These are phyloP conservation scores for Simmondsia chinensis DNA, from an alignment of 148 eudicot genomes.

Conservation along the genomic window DNA sequence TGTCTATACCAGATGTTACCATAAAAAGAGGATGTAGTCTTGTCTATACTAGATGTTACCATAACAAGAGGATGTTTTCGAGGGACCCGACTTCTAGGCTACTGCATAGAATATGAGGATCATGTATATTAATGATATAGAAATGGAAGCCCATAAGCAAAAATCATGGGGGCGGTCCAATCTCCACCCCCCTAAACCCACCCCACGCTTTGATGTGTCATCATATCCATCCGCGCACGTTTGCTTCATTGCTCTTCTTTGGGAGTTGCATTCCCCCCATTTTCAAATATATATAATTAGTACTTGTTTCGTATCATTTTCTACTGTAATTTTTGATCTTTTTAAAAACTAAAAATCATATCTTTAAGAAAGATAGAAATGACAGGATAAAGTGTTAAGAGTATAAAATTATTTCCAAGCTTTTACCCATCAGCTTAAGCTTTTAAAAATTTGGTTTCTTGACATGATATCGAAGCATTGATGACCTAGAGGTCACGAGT, in stretches of 20 bases:
- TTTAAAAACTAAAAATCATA: constrained; percentile 4
- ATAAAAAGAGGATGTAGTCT: no score
- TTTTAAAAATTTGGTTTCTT: no score
- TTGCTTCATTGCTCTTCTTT: constrained; percentile 32
- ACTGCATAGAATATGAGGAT: neutral
- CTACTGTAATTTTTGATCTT: no score
- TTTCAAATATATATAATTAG: neutral
- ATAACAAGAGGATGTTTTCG: no score
- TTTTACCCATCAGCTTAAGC: no score
- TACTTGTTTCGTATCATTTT: neutral
- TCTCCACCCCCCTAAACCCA: constrained; percentile 12
- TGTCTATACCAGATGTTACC: no score
- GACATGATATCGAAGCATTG: no score
- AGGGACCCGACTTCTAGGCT: constrained; percentile 3
- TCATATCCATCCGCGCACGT: constrained; percentile 62
- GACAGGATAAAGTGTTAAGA: no score
- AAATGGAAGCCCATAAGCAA: constrained; percentile 21
- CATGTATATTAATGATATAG: constrained; percentile 6
- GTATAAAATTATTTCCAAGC: no score
- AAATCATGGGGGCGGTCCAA: constrained; percentile 6
- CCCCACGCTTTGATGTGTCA: constrained; percentile 44
- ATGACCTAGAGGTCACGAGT: no score
- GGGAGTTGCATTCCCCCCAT: constrained; percentile 1
- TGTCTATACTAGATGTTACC: no score
- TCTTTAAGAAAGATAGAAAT: neutral